phyloP scores from a whole-genome alignment of 345 rosid genomes.

The Euphorbia peplus region DNA sequence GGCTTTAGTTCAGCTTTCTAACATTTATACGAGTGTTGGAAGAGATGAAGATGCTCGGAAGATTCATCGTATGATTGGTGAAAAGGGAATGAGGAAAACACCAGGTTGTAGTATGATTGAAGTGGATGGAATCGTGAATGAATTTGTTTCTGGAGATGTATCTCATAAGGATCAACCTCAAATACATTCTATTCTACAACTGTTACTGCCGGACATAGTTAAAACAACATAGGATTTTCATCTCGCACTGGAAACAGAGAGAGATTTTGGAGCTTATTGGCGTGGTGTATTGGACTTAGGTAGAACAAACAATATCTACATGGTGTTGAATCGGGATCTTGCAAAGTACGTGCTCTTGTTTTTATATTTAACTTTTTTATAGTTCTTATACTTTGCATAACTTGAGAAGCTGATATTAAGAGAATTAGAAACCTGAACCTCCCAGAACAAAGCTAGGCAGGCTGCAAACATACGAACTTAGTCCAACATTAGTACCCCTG shows the following conservation, averaged over 20 bases:
- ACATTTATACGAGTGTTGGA: conserved; percentile 36
- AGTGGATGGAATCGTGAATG: conserved; percentile 41
- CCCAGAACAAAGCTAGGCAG: neutral
- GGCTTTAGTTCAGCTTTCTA: conserved; percentile 52
- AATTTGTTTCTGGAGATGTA: conserved; percentile 55
- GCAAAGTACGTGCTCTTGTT: no score
- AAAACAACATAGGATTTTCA: neutral
- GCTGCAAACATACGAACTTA: neutral
- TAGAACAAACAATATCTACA: no score
- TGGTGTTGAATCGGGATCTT: no score
- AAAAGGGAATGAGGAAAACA: conserved; percentile 42
- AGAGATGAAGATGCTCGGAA: conserved; percentile 41
- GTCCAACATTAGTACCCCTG: no score
- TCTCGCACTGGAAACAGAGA: no score
- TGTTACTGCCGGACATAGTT: conserved; percentile 15
- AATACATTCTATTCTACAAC: conserved; percentile 38
- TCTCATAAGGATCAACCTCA: conserved; percentile 34
- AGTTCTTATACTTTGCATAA: no score
- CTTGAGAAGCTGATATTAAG: neutral
- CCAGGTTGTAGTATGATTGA: conserved; percentile 60
- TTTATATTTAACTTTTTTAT: no score
- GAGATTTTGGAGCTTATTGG: no score
- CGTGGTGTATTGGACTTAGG: no score
- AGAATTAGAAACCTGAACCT: neutral
- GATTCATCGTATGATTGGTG: conserved; percentile 43